A percentile compares a stretch with the other conserved stretches of the same genome.
phyloP scores from a whole-genome alignment of 1,284 basidiomycete species.

The Pisolithus thermaeus region DNA sequence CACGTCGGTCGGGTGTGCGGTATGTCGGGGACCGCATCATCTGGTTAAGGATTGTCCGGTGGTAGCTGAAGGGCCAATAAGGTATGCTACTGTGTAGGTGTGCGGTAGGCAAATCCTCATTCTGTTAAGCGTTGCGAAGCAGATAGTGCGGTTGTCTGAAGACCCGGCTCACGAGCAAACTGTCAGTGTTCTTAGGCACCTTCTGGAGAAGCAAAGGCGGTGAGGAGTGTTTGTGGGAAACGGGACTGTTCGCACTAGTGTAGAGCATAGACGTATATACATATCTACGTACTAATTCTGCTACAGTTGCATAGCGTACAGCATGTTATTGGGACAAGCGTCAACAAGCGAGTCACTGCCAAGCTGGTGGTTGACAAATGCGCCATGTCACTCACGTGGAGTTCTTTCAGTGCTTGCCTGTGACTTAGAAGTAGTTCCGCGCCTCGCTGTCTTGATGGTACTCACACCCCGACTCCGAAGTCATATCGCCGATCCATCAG shows the following conservation, averaged over 20 bases:
- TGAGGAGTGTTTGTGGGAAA: neutral
- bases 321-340: no score
- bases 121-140: slow-evolving; percentile 36
- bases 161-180: slow-evolving; percentile 34
- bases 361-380: neutral
- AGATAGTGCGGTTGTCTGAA: slow-evolving; percentile 43
- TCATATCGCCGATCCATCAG: slow-evolving; percentile 27
- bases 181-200: slow-evolving; percentile 38
- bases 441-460: slow-evolving; percentile 23
- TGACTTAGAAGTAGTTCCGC: slow-evolving; percentile 7
- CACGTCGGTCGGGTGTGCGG: slow-evolving; percentile 31
- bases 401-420: no score
- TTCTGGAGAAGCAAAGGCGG: slow-evolving; percentile 39
- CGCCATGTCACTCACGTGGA: no score
- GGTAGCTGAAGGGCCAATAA: slow-evolving; percentile 41
- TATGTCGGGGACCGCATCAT: slow-evolving; percentile 45
- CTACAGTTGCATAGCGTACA: no score
- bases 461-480: slow-evolving; percentile 31
- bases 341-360: no score
- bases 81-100: slow-evolving; percentile 31
- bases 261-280: no score
- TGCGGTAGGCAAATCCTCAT: slow-evolving; percentile 8
- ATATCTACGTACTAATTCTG: no score
- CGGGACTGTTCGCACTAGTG: no score
- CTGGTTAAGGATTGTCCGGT: slow-evolving; percentile 48